A percentile compares a stretch with the other conserved stretches of the same genome.
Evolutionary conservation across 2,329 filamentous ascomycete species (phyloP).

Genomic region (Fusarium denticulatum): DNA sequence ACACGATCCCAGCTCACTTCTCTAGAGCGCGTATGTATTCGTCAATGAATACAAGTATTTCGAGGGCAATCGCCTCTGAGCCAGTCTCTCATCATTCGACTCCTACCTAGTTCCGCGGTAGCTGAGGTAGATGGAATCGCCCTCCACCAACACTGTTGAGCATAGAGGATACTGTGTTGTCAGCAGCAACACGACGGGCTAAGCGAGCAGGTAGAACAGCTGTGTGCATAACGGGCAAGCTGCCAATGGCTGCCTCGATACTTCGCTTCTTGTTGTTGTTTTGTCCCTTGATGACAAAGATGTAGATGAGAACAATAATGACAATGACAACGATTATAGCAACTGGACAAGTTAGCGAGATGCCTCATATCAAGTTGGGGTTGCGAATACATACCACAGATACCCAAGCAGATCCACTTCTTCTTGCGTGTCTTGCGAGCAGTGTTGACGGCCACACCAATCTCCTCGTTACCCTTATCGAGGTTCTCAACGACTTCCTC

Average conservation of each 20-base stretch:
- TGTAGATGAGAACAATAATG: constrained; percentile 61
- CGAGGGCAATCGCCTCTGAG: not conserved
- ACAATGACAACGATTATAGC: constrained; percentile 63
- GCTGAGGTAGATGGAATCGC: constrained; percentile 41
- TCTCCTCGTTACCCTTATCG: constrained; percentile 84
- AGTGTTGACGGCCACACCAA: constrained; percentile 82
- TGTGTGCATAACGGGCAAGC: constrained; percentile 39
- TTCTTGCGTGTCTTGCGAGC: constrained; percentile 84
- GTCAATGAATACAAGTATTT: not conserved
- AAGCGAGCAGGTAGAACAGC: constrained; percentile 30
- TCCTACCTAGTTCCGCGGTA: constrained; percentile 29
- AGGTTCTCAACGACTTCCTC: constrained; percentile 88
- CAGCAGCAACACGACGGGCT: constrained; percentile 21
- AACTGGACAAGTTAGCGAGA: constrained; percentile 52
- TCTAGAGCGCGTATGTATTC: not conserved
- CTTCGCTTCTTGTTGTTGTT: constrained; percentile 46
- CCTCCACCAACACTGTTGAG: constrained; percentile 31
- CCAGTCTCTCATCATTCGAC: not conserved
- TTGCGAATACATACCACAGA: constrained; percentile 62
- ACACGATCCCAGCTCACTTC: not conserved
- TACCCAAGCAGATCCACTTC: constrained; percentile 96
- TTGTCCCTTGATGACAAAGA: constrained; percentile 52
- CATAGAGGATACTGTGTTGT: constrained; percentile 2
- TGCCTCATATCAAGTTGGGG: not conserved
- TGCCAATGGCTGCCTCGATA: constrained; percentile 36